Evolutionary conservation across 371 early-diverging fungal genomes (phyloP).

Genomic region (Syncephalis fuscata): DNA sequence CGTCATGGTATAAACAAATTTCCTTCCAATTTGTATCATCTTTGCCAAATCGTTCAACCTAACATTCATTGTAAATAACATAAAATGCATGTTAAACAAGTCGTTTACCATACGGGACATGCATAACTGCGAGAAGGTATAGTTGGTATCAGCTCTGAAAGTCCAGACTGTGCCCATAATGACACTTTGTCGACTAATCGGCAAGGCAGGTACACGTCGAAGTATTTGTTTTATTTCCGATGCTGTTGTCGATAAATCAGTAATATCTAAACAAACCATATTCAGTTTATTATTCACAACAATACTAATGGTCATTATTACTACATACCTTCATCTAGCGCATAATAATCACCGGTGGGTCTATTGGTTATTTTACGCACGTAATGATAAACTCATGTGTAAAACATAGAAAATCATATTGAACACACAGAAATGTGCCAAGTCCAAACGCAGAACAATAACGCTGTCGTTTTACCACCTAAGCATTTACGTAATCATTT

Average conservation of each 20-base stretch:
- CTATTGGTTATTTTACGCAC: constrained; percentile 45
- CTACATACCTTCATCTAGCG: no score
- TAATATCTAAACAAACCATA: no score
- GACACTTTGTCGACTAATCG: constrained; percentile 64
- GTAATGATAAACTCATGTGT: constrained; percentile 86
- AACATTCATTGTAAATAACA: not conserved
- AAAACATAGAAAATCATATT: constrained; percentile 79
- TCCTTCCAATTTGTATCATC: constrained; percentile 55
- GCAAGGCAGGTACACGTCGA: constrained; percentile 50
- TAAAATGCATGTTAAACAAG: not conserved
- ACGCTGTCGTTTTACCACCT: constrained; percentile 78
- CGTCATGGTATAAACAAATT: constrained; percentile 8
- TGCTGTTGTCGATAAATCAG: no score
- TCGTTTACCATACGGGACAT: constrained; percentile 53
- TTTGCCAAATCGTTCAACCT: constrained; percentile 53
- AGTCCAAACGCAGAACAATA: constrained; percentile 79
- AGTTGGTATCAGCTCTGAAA: constrained; percentile 36
- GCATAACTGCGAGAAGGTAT: constrained; percentile 41
- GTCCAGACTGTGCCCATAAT: constrained; percentile 89
- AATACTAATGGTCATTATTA: no score
- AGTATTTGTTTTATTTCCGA: not conserved
- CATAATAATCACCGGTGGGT: no score
- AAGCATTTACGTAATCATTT: not conserved
- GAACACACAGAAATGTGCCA: constrained; percentile 72
- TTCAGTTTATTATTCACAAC: no score